A percentile compares a stretch with the other conserved stretches of the same genome.
Conservation (phyloP, 176 grass and related monocot genomes). For the Musa beccarii region DNA sequence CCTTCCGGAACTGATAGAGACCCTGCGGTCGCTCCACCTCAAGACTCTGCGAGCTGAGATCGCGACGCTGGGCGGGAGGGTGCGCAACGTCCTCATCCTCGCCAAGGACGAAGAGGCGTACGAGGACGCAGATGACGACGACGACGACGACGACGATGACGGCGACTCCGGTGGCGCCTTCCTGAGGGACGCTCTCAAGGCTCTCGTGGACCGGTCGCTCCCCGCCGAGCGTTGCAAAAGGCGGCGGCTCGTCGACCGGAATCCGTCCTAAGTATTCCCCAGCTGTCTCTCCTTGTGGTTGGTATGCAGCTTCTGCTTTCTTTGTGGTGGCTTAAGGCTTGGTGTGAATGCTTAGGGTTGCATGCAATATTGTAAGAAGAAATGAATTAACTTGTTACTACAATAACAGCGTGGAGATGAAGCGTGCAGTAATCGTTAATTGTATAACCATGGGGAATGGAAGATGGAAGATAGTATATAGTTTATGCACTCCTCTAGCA, state of each 20-base stretch:
- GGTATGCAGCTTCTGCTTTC: no score
- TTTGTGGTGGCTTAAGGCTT: neutral
- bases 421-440: no score
- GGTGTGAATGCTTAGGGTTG: neutral
- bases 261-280: no score
- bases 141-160: neutral
- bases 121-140: neutral
- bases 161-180: neutral
- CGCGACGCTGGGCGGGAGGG: conserved; percentile 5
- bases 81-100: conserved; percentile 17
- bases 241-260: conserved; percentile 1
- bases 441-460: no score
- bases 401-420: no score
- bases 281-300: no score
- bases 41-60: conserved; percentile 14
- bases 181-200: conserved; percentile 19
- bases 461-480: no score
- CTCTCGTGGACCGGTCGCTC: conserved; percentile 5
- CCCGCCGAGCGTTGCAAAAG: conserved; percentile 9
- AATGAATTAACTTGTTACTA: neutral
- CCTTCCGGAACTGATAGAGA: conserved; percentile 11
- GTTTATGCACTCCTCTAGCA: no score
- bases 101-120: neutral
- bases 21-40: conserved; percentile 12
- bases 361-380: neutral